Evolutionary conservation across 2,329 filamentous ascomycete genomes (phyloP).

Genomic region (Colletotrichum karsti): DNA sequence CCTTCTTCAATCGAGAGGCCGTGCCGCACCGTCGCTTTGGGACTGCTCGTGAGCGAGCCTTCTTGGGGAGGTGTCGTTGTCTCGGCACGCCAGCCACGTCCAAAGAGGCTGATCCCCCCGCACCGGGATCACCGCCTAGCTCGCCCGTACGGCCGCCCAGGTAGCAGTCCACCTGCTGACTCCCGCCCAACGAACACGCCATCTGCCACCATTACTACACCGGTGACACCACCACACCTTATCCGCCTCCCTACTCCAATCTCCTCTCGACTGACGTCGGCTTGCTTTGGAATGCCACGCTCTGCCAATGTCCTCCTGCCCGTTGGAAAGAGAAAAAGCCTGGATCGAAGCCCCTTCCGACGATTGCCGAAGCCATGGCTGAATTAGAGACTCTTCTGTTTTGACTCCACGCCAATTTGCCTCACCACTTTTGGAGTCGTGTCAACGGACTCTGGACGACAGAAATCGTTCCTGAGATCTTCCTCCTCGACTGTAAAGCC

Average conservation of each 20-base stretch:
- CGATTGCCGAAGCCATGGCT: too few species aligned
- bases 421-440: background rate
- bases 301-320: too few species aligned
- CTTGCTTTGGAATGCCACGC: background rate
- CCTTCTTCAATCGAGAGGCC: conserved; percentile 7
- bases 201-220: background rate
- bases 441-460: background rate
- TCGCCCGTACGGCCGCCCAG: background rate
- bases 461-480: too few species aligned
- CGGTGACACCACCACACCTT: background rate
- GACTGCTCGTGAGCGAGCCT: background rate
- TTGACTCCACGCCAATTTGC: too few species aligned
- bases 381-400: too few species aligned
- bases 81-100: conserved; percentile 22
- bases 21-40: background rate
- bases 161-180: conserved; percentile 6
- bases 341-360: too few species aligned
- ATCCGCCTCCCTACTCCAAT: background rate
- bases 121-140: conserved; percentile 11
- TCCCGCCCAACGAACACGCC: conserved; percentile 10
- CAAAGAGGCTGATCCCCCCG: conserved; percentile 22
- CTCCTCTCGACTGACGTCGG: background rate
- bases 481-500: too few species aligned
- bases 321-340: too few species aligned
- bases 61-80: conserved; percentile 23